Conservation (phyloP, 495 filamentous ascomycete species). For the Penicillium coprophilum region DNA sequence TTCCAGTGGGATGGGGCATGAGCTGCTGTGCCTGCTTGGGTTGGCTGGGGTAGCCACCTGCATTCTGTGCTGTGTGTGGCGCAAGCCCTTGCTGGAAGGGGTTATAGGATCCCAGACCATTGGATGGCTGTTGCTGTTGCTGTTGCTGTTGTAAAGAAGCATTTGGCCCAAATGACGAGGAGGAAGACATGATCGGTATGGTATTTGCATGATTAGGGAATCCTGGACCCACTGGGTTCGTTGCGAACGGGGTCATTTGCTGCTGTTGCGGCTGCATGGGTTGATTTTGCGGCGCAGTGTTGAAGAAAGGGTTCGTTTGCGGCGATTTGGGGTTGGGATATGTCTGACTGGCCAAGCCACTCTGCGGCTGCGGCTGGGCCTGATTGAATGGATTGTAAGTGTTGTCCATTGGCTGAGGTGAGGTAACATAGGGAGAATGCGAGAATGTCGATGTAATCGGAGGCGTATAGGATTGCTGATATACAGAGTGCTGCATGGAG, state of each 20-base stretch:
- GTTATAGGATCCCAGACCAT: constrained; percentile 35
- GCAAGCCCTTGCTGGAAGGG: constrained; percentile 39
- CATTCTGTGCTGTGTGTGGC: constrained; percentile 30
- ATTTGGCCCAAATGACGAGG: constrained; percentile 39
- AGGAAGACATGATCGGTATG: constrained; percentile 39
- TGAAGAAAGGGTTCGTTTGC: constrained; percentile 57
- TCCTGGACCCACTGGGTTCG: constrained; percentile 29
- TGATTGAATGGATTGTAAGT: constrained; percentile 70
- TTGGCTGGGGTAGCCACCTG: constrained; percentile 27
- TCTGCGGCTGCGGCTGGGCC: constrained; percentile 41
- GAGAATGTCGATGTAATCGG: constrained; percentile 56
- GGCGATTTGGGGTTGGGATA: constrained; percentile 31
- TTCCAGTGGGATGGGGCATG: constrained; percentile 42
- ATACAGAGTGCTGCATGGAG: constrained; percentile 43
- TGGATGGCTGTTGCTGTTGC: constrained; percentile 24
- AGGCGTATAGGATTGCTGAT: constrained; percentile 59
- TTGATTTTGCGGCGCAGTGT: constrained; percentile 38
- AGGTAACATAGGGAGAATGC: constrained; percentile 48
- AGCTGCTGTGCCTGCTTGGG: constrained; percentile 41
- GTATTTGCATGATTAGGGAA: constrained; percentile 45
- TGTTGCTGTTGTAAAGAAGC: constrained; percentile 41
- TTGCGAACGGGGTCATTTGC: constrained; percentile 32
- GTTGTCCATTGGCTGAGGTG: constrained; percentile 43
- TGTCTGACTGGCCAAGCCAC: constrained; percentile 31
- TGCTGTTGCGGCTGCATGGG: constrained; percentile 26